Evolutionary conservation across 2,329 filamentous ascomycete species (phyloP).

Genomic region (Chaetomiaceae sp.): DNA sequence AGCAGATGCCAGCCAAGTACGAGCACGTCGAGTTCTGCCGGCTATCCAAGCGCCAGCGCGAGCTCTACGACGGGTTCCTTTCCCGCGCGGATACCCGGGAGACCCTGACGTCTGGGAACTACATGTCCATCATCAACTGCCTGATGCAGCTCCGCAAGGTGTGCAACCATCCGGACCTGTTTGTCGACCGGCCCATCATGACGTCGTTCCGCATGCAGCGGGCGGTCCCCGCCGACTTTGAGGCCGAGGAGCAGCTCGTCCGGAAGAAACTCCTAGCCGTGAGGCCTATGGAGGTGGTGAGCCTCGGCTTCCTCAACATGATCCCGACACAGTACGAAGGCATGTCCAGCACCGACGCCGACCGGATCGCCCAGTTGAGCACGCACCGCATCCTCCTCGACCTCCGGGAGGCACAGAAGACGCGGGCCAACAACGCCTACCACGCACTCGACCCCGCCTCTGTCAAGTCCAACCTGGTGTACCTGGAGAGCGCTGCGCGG

Average conservation of each 20-base stretch:
- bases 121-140: conserved; percentile 97
- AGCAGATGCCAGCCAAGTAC: conserved; percentile 97
- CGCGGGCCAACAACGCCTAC: conserved; percentile 52
- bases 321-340: conserved; percentile 67
- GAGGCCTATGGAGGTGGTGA: conserved; percentile 60
- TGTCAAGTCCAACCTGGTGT: conserved; percentile 64
- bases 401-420: conserved; percentile 66
- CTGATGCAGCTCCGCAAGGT: conserved; percentile 96
- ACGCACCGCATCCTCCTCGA: conserved; percentile 66
- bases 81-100: conserved; percentile 83
- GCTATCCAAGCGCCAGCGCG: conserved; percentile 88
- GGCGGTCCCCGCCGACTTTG: conserved; percentile 71
- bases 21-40: conserved; percentile 96
- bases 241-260: conserved; percentile 66
- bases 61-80: conserved; percentile 95
- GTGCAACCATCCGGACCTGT: conserved; percentile 96
- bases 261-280: conserved; percentile 60
- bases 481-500: conserved; percentile 66
- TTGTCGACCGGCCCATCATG: conserved; percentile 92
- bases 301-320: conserved; percentile 74
- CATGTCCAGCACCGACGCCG: conserved; percentile 51
- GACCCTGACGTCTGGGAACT: conserved; percentile 87
- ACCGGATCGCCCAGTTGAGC: conserved; percentile 61
- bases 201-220: conserved; percentile 90
- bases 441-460: conserved; percentile 60